Base-by-base conservation (phyloP, 495 filamentous ascomycete genomes). In the Aspergillus affinis region DNA sequence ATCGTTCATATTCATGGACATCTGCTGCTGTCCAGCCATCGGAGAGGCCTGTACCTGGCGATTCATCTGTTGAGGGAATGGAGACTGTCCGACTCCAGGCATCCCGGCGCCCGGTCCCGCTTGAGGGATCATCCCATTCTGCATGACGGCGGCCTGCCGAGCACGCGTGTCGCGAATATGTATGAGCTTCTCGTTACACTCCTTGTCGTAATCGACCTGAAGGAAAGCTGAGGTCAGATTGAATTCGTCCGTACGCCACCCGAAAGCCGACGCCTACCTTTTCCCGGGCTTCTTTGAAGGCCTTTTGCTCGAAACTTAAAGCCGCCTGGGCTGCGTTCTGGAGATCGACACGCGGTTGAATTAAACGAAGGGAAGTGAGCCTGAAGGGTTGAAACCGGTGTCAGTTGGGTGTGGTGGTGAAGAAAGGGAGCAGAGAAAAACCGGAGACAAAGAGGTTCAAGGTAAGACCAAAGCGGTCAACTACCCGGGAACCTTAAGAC, bases 61-160 rank as follows among this genome's bases (percentile, higher is more conserved):
- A 55, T 79, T 82, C 64, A 86, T 72, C 48, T 84, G 84, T 15
- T 77, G 78, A 7, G 78, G 74, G 53, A 85, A 84, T 26, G 64
- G 72, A 13, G 69, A 67, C 55, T 78, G 79, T 56, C 71, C 74
- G 5, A 69, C 66, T n/a, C 72, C 71, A 30, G 66, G 57, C 59
- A 74, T 71, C 6, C 60, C 62, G 9, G 64, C 57, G 23, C 58
- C 60, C 13, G 69, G 51, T 1, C 57, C 58, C 13, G 56, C 68
- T 61, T 79, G 78, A 59, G 74, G 70, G 58, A 76, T 79, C 72
- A 81, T 79, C 32, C 74, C 73, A 56, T 74, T 72, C 61, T 80
- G 75, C 48, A 75, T 70, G 36, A 74, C 72, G 15, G 74, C 73
- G 17, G 78, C 72, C 61, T 82, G 79, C 68, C 75, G 69, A 19